These are phyloP conservation scores for Leptographium wingfieldii DNA, from an alignment of 2,329 filamentous ascomycete species.

Conservation along the genomic window DNA sequence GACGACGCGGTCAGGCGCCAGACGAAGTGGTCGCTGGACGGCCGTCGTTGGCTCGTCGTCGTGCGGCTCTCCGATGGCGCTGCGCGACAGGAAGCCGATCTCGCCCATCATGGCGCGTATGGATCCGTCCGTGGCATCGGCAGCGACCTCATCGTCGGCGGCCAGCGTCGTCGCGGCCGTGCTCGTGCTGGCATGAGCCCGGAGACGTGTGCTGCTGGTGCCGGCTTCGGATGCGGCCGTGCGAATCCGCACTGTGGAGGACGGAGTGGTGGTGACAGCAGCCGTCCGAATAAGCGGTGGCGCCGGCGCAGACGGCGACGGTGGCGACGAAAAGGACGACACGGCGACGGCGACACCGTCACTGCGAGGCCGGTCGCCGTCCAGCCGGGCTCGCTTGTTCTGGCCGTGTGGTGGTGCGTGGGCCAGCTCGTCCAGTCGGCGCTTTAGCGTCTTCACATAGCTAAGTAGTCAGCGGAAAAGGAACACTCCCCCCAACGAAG, in stretches of 20 bases:
- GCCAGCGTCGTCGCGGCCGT: neutral
- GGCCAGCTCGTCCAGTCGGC: neutral
- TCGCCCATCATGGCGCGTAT: slow-evolving; percentile 17
- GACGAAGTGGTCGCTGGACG: slow-evolving; percentile 12
- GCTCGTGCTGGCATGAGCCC: neutral
- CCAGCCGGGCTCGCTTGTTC: neutral
- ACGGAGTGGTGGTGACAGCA: neutral
- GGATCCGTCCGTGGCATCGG: neutral
- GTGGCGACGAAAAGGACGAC: neutral
- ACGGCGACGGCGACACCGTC: neutral
- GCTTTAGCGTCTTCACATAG: neutral
- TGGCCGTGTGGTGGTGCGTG: neutral
- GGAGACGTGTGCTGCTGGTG: neutral
- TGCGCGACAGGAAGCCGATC: slow-evolving; percentile 19
- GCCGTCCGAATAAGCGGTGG: neutral
- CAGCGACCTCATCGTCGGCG: neutral
- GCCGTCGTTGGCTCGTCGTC: slow-evolving; percentile 5
- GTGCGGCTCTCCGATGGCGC: slow-evolving; percentile 20
- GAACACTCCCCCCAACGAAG: too few species aligned
- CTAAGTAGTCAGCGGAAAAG: neutral
- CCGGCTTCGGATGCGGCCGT: slow-evolving; percentile 1
- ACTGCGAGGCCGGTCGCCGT: neutral
- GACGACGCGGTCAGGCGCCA: slow-evolving; percentile 10
- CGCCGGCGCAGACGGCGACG: too few species aligned
- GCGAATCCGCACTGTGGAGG: neutral